These are phyloP conservation scores for Escallonia rubra DNA, from an alignment of 129 eudicot genomes.

Conservation along the genomic window DNA sequence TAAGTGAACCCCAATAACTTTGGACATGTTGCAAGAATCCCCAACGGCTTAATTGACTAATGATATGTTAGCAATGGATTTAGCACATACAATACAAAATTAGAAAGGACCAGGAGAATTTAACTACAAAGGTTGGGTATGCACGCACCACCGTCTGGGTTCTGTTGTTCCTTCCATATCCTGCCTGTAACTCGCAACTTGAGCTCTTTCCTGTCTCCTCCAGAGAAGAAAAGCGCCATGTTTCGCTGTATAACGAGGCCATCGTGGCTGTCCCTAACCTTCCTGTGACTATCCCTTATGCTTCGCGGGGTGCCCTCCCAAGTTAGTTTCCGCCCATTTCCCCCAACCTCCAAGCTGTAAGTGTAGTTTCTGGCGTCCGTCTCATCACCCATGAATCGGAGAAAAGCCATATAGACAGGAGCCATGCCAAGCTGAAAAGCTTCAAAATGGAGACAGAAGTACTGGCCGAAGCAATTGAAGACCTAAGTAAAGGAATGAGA, in stretches of 20 bases:
- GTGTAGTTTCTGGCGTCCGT: conserved; percentile 64
- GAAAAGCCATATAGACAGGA: conserved; percentile 80
- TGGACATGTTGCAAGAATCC: too few species aligned
- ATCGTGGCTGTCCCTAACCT: conserved; percentile 83
- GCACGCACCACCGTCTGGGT: conserved; percentile 48
- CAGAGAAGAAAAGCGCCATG: conserved; percentile 89
- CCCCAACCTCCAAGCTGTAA: conserved; percentile 85
- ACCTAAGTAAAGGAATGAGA: conserved; percentile 38
- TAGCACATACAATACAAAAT: too few species aligned
- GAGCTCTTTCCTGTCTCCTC: conserved; percentile 75
- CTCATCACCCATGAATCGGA: conserved; percentile 89
- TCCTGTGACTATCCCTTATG: conserved; percentile 76
- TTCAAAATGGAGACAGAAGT: conserved; percentile 76
- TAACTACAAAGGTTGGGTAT: conserved; percentile 63
- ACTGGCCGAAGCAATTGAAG: conserved; percentile 79
- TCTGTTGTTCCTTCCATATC: conserved; percentile 85
- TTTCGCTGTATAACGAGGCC: conserved; percentile 81
- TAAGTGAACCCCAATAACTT: too few species aligned
- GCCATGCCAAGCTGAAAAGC: conserved; percentile 81
- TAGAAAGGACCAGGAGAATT: background rate
- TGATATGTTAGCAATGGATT: too few species aligned
- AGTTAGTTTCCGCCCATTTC: conserved; percentile 69
- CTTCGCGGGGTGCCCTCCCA: conserved; percentile 93
- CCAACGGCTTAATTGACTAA: too few species aligned
- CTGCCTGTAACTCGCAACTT: conserved; percentile 82